Evolutionary conservation across 2,329 filamentous ascomycete species (phyloP).

Genomic region (Colletotrichum filicis): DNA sequence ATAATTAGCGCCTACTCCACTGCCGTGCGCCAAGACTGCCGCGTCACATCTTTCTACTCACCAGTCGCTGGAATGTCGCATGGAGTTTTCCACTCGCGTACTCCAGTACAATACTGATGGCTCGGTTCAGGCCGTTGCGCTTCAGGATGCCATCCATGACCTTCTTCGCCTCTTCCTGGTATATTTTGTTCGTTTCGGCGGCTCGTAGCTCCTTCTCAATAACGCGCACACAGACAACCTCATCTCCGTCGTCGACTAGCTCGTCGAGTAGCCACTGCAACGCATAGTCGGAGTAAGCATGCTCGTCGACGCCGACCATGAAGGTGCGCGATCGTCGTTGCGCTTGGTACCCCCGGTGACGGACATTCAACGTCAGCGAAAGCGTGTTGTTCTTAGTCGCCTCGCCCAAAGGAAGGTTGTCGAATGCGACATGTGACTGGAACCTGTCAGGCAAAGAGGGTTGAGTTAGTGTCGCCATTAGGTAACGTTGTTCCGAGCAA

Average conservation of each 20-base stretch:
- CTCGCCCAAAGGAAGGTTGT: conserved; percentile 68
- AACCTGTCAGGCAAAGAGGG: conserved; percentile 57
- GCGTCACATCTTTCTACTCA: conserved; percentile 56
- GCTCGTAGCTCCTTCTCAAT: conserved; percentile 83
- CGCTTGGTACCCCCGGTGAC: conserved; percentile 87
- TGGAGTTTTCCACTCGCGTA: conserved; percentile 91
- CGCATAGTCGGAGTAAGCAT: conserved; percentile 91
- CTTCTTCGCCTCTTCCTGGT: conserved; percentile 79
- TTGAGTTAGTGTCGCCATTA: conserved; percentile 57
- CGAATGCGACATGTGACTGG: conserved; percentile 69
- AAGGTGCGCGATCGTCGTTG: conserved; percentile 87
- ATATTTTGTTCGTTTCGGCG: conserved; percentile 68
- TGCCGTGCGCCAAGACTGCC: background rate
- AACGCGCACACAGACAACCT: conserved; percentile 90
- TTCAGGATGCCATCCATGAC: conserved; percentile 81
- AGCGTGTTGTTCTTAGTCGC: conserved; percentile 68
- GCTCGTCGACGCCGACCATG: conserved; percentile 90
- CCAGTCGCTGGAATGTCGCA: conserved; percentile 89
- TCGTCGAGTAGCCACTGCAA: conserved; percentile 93
- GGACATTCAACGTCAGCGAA: conserved; percentile 84
- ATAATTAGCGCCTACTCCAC: background rate
- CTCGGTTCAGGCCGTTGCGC: conserved; percentile 83
- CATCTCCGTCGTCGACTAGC: conserved; percentile 91
- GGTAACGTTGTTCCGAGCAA: background rate
- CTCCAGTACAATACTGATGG: conserved; percentile 87